phyloP scores from a whole-genome alignment of 495 filamentous ascomycete genomes.

The Cryomyces antarcticus region DNA sequence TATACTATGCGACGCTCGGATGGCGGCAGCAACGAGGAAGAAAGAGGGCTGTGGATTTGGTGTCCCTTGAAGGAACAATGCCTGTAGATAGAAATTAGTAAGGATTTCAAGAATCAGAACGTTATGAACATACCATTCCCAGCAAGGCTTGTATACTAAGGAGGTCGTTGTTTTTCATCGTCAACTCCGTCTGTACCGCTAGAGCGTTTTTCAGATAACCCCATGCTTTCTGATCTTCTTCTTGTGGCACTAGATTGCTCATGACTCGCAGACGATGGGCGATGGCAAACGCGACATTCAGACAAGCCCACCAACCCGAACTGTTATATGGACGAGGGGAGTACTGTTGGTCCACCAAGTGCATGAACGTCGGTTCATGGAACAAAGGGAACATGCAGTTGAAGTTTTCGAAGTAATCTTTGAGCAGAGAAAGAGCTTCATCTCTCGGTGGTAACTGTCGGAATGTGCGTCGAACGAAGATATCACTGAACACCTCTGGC shows the following conservation, averaged over 20 bases:
- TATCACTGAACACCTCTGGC: slow-evolving; percentile 78
- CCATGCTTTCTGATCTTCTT: slow-evolving; percentile 89
- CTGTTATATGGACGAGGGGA: slow-evolving; percentile 83
- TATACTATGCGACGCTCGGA: slow-evolving; percentile 81
- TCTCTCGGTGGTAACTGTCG: slow-evolving; percentile 60
- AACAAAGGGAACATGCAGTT: slow-evolving; percentile 97
- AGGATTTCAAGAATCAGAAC: slow-evolving; percentile 1
- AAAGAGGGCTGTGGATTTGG: slow-evolving; percentile 92
- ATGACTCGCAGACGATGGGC: slow-evolving; percentile 84
- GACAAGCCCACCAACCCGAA: slow-evolving; percentile 93
- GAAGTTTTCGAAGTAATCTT: slow-evolving; percentile 94
- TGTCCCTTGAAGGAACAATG: slow-evolving; percentile 87
- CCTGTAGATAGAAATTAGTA: slow-evolving; percentile 22
- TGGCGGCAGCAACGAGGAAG: slow-evolving; percentile 82
- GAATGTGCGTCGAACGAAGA: slow-evolving; percentile 78
- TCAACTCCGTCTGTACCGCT: slow-evolving; percentile 74
- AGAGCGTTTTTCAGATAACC: slow-evolving; percentile 91
- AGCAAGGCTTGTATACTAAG: slow-evolving; percentile 91
- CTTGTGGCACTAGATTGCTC: slow-evolving; percentile 73
- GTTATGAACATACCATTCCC: slow-evolving; percentile 45
- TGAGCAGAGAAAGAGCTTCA: slow-evolving; percentile 62
- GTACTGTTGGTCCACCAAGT: slow-evolving; percentile 83
- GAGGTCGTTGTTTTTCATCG: slow-evolving; percentile 88
- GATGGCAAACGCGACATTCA: slow-evolving; percentile 87
- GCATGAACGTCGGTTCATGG: slow-evolving; percentile 96